These are phyloP conservation scores for Prototheca wickerhamii DNA, from an alignment of 163 green algal species.

Conservation along the genomic window DNA sequence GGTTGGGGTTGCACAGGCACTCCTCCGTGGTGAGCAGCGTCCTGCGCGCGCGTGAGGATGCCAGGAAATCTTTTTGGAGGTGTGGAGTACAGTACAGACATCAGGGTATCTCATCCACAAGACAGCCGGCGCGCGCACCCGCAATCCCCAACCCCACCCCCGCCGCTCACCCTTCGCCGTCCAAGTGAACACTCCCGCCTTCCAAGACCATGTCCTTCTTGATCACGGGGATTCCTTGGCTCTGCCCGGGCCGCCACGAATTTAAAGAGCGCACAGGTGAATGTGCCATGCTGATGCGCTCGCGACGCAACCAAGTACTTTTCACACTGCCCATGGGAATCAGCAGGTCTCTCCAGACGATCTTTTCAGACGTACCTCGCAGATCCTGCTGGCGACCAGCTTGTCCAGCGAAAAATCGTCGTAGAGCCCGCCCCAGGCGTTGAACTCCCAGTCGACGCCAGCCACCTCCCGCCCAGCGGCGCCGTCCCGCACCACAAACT, in stretches of 20 bases:
- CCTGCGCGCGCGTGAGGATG: no score
- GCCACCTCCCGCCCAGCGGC: conserved; percentile 2
- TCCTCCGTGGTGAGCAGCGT: conserved; percentile 74
- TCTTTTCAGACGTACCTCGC: no score
- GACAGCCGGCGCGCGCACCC: background rate
- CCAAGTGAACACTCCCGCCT: conserved; percentile 36
- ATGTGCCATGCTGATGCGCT: background rate
- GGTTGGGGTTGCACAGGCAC: conserved; percentile 73
- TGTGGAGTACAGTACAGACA: no score
- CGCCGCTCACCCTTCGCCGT: conserved; percentile 30
- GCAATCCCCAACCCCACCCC: background rate
- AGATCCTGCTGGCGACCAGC: conserved; percentile 9
- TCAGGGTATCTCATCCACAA: background rate
- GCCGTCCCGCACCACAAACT: conserved; percentile 35
- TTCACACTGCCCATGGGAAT: no score
- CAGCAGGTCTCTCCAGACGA: no score
- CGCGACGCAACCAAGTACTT: no score
- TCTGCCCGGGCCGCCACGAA: no score
- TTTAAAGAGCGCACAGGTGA: background rate
- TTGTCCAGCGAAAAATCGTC: conserved; percentile 15
- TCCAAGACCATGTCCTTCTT: conserved; percentile 28
- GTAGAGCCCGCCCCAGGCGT: conserved; percentile 43
- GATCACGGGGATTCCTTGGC: background rate
- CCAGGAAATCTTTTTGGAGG: no score
- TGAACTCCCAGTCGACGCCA: conserved; percentile 45